Conservation (phyloP, 179 eudicot species). For the Silene coronaria region DNA sequence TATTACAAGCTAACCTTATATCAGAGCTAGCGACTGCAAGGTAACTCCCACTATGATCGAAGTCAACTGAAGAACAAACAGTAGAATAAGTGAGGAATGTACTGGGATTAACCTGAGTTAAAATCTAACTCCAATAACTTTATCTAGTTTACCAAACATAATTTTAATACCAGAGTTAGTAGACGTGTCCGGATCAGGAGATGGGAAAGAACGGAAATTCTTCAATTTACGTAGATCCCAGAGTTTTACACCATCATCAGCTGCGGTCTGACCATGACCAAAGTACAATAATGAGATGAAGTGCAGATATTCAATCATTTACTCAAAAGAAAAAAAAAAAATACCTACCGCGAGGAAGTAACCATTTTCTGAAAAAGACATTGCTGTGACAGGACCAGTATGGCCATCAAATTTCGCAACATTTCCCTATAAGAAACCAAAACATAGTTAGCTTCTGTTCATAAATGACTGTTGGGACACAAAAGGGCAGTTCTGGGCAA, state of each 20-base stretch:
- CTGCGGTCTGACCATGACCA: constrained; percentile 64
- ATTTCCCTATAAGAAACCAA: constrained; percentile 49
- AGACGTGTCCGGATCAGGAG: constrained; percentile 67
- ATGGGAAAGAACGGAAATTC: constrained; percentile 73
- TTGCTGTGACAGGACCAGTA: constrained; percentile 75
- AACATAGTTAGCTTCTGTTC: not conserved
- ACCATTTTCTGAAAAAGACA: constrained; percentile 95
- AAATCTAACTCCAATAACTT: too few species aligned
- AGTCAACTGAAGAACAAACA: constrained; percentile 55
- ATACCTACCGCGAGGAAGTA: constrained; percentile 82
- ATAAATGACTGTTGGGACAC: not conserved
- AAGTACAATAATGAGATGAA: constrained; percentile 11
- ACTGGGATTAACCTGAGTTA: not conserved
- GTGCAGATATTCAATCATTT: not conserved
- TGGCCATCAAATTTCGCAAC: constrained; percentile 75
- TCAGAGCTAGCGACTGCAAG: constrained; percentile 89
- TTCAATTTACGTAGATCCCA: constrained; percentile 92
- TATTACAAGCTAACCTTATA: constrained; percentile 47
- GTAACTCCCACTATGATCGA: constrained; percentile 92
- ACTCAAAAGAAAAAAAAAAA: not conserved
- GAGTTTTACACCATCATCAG: constrained; percentile 88
- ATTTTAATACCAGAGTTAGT: constrained; percentile 68
- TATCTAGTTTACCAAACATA: too few species aligned
- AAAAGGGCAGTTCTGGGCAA: not conserved
- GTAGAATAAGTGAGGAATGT: not conserved